Evolutionary conservation across 208 protist genomes (phyloP).

Genomic region (Acanthamoeba castellanii): DNA sequence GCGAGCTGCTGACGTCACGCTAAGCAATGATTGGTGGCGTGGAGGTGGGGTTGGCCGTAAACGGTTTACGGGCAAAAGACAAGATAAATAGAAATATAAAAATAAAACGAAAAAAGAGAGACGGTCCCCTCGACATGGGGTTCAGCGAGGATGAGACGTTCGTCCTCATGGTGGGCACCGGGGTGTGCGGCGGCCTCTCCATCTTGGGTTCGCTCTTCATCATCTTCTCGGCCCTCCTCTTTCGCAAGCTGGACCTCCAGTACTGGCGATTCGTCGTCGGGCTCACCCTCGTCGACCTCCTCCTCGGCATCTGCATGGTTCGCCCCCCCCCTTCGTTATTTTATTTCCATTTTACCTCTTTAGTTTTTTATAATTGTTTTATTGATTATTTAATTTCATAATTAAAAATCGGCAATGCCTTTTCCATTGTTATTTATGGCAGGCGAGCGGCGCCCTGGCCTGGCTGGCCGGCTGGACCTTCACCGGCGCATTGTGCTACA

Average conservation of each 20-base stretch:
- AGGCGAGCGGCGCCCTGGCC: background rate
- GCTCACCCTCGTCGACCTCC: conserved; percentile 1
- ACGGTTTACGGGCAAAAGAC: no score
- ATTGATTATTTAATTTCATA: background rate
- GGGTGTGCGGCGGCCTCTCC: background rate
- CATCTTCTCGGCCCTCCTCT: background rate
- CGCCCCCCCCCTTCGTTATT: background rate
- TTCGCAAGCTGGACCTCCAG: background rate
- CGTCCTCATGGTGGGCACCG: background rate
- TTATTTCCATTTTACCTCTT: background rate
- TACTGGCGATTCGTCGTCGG: conserved; percentile 20
- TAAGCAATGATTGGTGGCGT: no score
- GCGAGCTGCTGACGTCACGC: no score
- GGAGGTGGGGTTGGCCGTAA: no score
- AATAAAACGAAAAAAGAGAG: no score
- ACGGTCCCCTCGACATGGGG: background rate
- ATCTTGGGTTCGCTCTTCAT: conserved; percentile 26
- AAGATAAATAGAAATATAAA: background rate
- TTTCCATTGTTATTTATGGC: background rate
- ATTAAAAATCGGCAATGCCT: background rate
- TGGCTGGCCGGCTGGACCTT: background rate
- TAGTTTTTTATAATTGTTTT: background rate
- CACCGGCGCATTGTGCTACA: background rate
- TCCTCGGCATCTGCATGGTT: conserved; percentile 10
- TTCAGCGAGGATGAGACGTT: conserved; percentile 10